Evolutionary conservation across 176 grass and related monocot species (phyloP), one percentile per base, ranked within the genome.

Genomic region (Alopecurus myosuroides): DNA sequence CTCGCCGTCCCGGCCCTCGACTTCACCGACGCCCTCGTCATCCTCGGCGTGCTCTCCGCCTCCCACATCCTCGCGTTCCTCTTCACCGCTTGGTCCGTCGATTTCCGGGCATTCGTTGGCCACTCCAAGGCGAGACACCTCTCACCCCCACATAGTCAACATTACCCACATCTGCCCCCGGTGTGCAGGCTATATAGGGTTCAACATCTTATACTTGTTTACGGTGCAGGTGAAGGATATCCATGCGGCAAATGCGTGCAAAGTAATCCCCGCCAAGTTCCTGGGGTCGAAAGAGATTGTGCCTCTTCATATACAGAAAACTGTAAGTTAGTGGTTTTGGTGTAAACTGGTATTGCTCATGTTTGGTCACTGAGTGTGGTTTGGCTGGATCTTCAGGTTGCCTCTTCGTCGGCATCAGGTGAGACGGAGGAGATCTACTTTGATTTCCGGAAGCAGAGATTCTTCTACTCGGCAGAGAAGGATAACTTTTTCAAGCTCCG

Each of bases 371-470:
- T 76, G 8, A 83, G 5, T 80, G 46, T 41, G 42, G 48, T 41
- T 70, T 61, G 57, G 6, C 6, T 77, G 57, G 26, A 62, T 78
- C 31, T 84, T 77, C 81, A 99, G 97, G 85, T 89, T 84, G 88
- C 91, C 70, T 90, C 88, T 17, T 91, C 97, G 8, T 96, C 91
- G 7, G 42, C 81, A 34, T 49, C 88, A 84, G 88, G 78, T 58
- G 91, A 91, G 53, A 44, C 69, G 14, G 91, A 99, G 50, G 97
- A 96, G 86, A 96, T 99, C 72, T 96, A 92, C 84, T 92, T 99
- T 88, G 97, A 94, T 85, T 99, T 99, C 73, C 89, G 97, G 78
- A 99, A 99, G 90, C 97, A 99, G 92, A 87, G 97, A 15, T 99
- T 99, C 85, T 90, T 92, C 75, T 96, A 89, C 44, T 96, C 89